Percentiles rank a stretch among this genome's conserved stretches.
phyloP scores from a whole-genome alignment of 2,329 filamentous ascomycete genomes.

The Paecilomyces sp. region DNA sequence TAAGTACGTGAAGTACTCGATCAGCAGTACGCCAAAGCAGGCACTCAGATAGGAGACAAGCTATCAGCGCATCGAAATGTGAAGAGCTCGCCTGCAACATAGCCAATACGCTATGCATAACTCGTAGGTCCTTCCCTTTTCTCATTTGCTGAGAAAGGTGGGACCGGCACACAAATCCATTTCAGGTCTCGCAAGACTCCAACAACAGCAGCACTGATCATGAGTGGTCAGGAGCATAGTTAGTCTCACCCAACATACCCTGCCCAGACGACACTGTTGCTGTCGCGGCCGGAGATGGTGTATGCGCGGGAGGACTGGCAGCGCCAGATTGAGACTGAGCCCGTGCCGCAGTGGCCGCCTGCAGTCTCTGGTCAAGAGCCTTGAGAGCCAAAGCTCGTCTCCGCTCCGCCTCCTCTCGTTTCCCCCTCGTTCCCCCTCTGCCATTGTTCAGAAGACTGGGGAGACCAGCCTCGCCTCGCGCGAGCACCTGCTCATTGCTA shows the following conservation, averaged over 20 bases:
- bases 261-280: slow-evolving; percentile 48
- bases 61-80: background rate
- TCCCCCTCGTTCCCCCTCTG: slow-evolving; percentile 42
- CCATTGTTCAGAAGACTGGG: slow-evolving; percentile 52
- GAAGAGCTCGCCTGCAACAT: background rate
- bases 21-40: background rate
- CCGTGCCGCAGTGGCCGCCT: slow-evolving; percentile 63
- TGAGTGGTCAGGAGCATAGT: slow-evolving; percentile 58
- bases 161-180: background rate
- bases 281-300: slow-evolving; percentile 46
- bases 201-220: slow-evolving; percentile 11
- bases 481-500: slow-evolving; percentile 63
- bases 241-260: slow-evolving; percentile 61
- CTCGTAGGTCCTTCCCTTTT: background rate
- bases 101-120: background rate
- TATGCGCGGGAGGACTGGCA: slow-evolving; percentile 21
- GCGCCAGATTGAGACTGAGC: slow-evolving; percentile 30
- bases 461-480: slow-evolving; percentile 54
- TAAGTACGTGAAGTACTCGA: background rate
- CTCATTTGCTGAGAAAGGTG: background rate
- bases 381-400: slow-evolving; percentile 82
- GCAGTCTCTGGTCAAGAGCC: slow-evolving; percentile 83
- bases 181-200: background rate
- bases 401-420: slow-evolving; percentile 85
- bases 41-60: background rate